Evolutionary conservation across 176 grass and related monocot species (phyloP).

Genomic region (sorghum (Sorghum bicolor)): Sorghum_bicolor_NCBIv3 NC_012870.2:75656501-75657000

Average conservation of each 20-base stretch:
- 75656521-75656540: slow-evolving; percentile 26
- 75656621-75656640: not conserved
- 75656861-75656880: not conserved
- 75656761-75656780: not conserved
- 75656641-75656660: slow-evolving; percentile 35
- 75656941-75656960: too few species aligned
- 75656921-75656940: not conserved
- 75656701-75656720: not conserved
- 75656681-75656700: not conserved
- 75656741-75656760: not conserved
- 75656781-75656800: too few species aligned
- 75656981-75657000: too few species aligned
- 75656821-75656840: not conserved
- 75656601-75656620: not conserved
- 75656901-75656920: not conserved
- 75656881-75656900: not conserved
- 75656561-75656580: slow-evolving; percentile 16
- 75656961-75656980: too few species aligned
- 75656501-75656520: not conserved
- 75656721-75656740: not conserved
- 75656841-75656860: too few species aligned
- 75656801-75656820: not conserved
- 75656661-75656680: not conserved
- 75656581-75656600: slow-evolving; percentile 20
- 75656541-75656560: slow-evolving; percentile 35